Evolutionary conservation across 768 basidiomycete species (phyloP).

Genomic region (Rhizopogon vesiculosus): DNA sequence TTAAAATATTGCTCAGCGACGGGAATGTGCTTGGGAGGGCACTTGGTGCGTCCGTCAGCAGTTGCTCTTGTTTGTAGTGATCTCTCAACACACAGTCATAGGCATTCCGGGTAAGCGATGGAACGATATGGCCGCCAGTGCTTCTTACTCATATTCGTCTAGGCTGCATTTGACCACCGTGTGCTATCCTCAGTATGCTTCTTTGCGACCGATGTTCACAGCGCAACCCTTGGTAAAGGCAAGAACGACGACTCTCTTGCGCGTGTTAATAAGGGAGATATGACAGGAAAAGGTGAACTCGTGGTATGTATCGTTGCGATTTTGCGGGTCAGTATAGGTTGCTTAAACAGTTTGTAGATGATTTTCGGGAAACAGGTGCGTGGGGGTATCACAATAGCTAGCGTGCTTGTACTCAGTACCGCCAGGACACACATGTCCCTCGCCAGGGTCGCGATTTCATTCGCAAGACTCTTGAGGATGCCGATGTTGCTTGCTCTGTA

Average conservation of each 20-base stretch:
- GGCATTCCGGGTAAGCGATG: conserved; percentile 45
- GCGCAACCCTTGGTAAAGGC: conserved; percentile 80
- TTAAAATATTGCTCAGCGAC: conserved; percentile 46
- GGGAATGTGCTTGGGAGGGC: conserved; percentile 89
- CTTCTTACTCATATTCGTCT: conserved; percentile 1
- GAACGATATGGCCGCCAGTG: not conserved
- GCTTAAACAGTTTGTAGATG: conserved; percentile 47
- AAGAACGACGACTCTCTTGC: conserved; percentile 78
- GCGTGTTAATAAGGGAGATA: conserved; percentile 68
- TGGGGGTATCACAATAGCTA: not conserved
- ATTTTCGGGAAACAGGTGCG: conserved; percentile 91
- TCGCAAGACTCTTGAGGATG: conserved; percentile 77
- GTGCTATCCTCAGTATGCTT: conserved; percentile 86
- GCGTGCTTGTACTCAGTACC: not conserved
- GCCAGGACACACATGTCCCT: conserved; percentile 89
- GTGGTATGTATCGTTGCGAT: conserved; percentile 46
- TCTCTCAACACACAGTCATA: conserved; percentile 13
- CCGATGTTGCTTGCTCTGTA: conserved; percentile 66
- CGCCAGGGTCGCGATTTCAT: conserved; percentile 84
- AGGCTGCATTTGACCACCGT: conserved; percentile 88
- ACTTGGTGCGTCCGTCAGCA: conserved; percentile 50
- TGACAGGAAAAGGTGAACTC: conserved; percentile 77
- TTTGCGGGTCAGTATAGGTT: not conserved
- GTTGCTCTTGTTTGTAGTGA: not conserved
- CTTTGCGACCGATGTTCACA: conserved; percentile 93